Evolutionary conservation across 202 grass and related monocot genomes (phyloP).

Genomic region (Setaria italica): DNA sequence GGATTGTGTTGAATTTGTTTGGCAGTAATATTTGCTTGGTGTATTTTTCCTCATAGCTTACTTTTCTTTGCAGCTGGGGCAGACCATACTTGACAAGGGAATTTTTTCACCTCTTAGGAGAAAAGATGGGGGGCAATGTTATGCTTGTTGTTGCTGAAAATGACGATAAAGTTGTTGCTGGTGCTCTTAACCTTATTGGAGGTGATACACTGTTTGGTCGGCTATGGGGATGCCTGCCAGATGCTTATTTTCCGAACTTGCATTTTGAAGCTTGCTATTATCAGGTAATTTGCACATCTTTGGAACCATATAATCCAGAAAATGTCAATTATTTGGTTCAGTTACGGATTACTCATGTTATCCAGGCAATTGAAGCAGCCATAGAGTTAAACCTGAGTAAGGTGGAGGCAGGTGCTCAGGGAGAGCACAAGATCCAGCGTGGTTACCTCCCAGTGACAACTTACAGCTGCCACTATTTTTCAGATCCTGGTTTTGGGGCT

Average conservation of each 20-base stretch:
- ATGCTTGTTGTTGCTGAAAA: constrained; percentile 91
- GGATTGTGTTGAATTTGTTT: background rate
- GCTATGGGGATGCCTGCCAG: constrained; percentile 90
- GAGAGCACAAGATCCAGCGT: constrained; percentile 98
- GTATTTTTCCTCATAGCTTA: constrained; percentile 29
- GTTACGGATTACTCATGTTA: constrained; percentile 39
- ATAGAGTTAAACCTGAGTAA: constrained; percentile 90
- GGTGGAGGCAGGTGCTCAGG: constrained; percentile 96
- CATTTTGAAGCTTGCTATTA: constrained; percentile 99
- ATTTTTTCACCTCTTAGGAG: constrained; percentile 90
- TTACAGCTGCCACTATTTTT: constrained; percentile 90
- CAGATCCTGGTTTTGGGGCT: constrained; percentile 77
- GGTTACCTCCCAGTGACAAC: constrained; percentile 96
- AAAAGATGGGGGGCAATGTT: constrained; percentile 82
- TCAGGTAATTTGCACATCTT: constrained; percentile 63
- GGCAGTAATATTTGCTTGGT: constrained; percentile 28
- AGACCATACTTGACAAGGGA: constrained; percentile 85
- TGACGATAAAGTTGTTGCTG: constrained; percentile 71
- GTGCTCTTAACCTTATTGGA: constrained; percentile 97
- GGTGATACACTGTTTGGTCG: constrained; percentile 89
- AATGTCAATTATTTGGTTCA: constrained; percentile 19
- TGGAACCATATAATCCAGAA: constrained; percentile 6
- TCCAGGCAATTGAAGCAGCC: constrained; percentile 93
- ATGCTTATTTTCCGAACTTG: constrained; percentile 88
- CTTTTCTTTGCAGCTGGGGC: constrained; percentile 72